Conservation (phyloP, 2,329 filamentous ascomycete genomes). For the Aspergillus pseudoviridinutans region DNA sequence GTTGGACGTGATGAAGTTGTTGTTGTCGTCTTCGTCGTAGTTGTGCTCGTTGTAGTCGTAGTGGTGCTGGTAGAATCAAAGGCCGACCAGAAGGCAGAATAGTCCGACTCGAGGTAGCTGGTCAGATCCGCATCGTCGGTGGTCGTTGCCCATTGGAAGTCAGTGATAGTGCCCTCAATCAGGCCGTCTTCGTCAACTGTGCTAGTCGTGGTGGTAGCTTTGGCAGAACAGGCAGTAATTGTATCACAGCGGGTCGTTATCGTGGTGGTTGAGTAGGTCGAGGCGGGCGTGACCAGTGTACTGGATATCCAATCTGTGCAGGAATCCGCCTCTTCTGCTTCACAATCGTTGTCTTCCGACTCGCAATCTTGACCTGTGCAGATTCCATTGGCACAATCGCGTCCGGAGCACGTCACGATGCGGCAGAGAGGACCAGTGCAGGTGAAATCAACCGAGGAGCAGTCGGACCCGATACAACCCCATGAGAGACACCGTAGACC, state of each 20-base stretch:
- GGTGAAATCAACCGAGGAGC: neutral
- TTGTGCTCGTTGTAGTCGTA: too few species aligned
- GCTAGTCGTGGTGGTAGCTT: slow-evolving; percentile 8
- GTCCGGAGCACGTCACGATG: slow-evolving; percentile 12
- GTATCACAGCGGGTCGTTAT: slow-evolving; percentile 8
- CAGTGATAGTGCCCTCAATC: slow-evolving; percentile 1
- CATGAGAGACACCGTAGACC: slow-evolving; percentile 8
- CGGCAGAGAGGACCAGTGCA: slow-evolving; percentile 8
- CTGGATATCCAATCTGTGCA: slow-evolving; percentile 12
- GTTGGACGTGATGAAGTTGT: too few species aligned
- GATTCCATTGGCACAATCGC: slow-evolving; percentile 7
- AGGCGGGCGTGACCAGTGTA: slow-evolving; percentile 2
- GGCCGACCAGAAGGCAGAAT: too few species aligned
- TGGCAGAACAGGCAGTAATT: slow-evolving; percentile 14
- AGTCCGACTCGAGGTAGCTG: too few species aligned
- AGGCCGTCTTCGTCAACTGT: slow-evolving; percentile 4
- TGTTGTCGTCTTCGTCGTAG: too few species aligned
- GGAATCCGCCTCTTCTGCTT: slow-evolving; percentile 9
- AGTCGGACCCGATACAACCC: slow-evolving; percentile 11
- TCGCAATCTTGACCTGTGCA: slow-evolving; percentile 10
- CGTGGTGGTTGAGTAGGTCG: slow-evolving; percentile 11
- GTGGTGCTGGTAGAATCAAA: too few species aligned
- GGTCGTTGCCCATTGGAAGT: neutral
- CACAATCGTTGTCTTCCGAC: slow-evolving; percentile 12
- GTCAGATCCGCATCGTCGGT: too few species aligned